phyloP scores from a whole-genome alignment of 352 stramenopile genomes.

The Pythium brachiatum region DNA sequence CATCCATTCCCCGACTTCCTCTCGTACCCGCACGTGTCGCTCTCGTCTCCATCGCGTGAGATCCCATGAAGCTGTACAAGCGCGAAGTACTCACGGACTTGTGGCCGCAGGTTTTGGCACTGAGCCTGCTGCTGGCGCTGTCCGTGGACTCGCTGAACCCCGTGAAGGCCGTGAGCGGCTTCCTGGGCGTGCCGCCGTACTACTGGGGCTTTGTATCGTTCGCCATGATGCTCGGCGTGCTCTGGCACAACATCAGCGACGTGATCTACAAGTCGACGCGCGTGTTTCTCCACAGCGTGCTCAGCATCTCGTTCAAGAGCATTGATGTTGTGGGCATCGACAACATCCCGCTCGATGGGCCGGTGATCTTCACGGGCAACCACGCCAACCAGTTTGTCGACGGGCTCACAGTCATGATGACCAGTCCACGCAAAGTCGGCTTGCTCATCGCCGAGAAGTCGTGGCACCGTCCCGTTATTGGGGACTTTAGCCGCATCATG shows the following conservation, averaged over 20 bases:
- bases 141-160: slow-evolving; percentile 86
- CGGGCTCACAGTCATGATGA: slow-evolving; percentile 95
- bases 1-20: neutral
- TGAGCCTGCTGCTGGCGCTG: slow-evolving; percentile 75
- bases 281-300: slow-evolving; percentile 97
- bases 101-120: slow-evolving; percentile 78
- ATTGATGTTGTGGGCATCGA: slow-evolving; percentile 95
- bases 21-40: neutral
- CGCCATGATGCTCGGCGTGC: slow-evolving; percentile 57
- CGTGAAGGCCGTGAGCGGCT: slow-evolving; percentile 78
- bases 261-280: slow-evolving; percentile 77
- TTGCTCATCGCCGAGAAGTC: slow-evolving; percentile 98
- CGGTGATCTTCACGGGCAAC: slow-evolving; percentile 97
- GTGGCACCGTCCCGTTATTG: slow-evolving; percentile 93
- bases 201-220: slow-evolving; percentile 68
- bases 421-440: slow-evolving; percentile 91
- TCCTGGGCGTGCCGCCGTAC: slow-evolving; percentile 62
- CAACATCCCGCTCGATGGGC: slow-evolving; percentile 95
- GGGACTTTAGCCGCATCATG: slow-evolving; percentile 93
- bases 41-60: neutral
- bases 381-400: slow-evolving; percentile 99
- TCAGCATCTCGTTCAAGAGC: slow-evolving; percentile 98
- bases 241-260: slow-evolving; percentile 77
- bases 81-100: slow-evolving; percentile 79
- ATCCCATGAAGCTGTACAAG: slow-evolving; percentile 71